Percentiles rank a stretch among this genome's conserved stretches.
Conservation (phyloP, 257 asterid species). For the Salvia miltiorrhiza region DNA sequence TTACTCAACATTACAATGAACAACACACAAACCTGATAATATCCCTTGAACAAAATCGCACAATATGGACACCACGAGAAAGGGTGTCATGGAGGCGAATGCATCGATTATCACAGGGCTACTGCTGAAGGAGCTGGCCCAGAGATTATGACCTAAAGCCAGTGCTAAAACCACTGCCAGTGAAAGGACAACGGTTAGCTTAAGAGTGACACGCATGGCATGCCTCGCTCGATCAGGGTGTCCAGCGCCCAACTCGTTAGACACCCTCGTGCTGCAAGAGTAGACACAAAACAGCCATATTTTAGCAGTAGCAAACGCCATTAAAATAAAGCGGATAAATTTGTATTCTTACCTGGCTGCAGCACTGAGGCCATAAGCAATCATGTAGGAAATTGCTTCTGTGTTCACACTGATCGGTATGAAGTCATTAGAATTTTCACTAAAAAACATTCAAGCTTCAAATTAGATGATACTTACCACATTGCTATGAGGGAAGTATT, state of each 20-base stretch:
- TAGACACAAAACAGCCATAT: no score
- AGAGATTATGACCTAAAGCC: conserved; percentile 46
- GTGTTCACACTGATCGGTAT: conserved; percentile 35
- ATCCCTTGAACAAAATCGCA: conserved; percentile 65
- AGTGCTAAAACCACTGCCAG: conserved; percentile 38
- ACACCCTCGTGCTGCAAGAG: conserved; percentile 75
- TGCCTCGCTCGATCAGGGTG: conserved; percentile 55
- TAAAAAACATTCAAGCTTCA: not conserved
- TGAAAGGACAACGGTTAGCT: conserved; percentile 43
- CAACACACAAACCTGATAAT: conserved; percentile 48
- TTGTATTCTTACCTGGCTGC: conserved; percentile 63
- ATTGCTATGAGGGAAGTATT: conserved; percentile 78
- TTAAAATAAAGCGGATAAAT: not conserved
- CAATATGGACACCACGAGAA: conserved; percentile 45
- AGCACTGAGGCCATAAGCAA: conserved; percentile 73
- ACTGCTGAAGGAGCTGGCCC: conserved; percentile 68
- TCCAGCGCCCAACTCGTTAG: conserved; percentile 81
- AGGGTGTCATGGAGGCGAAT: conserved; percentile 61
- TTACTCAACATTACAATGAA: not conserved
- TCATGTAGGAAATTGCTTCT: conserved; percentile 42
- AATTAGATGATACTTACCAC: conserved; percentile 43
- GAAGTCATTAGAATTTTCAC: not conserved
- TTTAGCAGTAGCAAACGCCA: not conserved
- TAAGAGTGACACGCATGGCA: conserved; percentile 61
- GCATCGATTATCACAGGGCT: conserved; percentile 44